A percentile compares a stretch with the other conserved stretches of the same genome.
Evolutionary conservation across 352 stramenopile species (phyloP).

Genomic region (Phytopythium litorale): DNA sequence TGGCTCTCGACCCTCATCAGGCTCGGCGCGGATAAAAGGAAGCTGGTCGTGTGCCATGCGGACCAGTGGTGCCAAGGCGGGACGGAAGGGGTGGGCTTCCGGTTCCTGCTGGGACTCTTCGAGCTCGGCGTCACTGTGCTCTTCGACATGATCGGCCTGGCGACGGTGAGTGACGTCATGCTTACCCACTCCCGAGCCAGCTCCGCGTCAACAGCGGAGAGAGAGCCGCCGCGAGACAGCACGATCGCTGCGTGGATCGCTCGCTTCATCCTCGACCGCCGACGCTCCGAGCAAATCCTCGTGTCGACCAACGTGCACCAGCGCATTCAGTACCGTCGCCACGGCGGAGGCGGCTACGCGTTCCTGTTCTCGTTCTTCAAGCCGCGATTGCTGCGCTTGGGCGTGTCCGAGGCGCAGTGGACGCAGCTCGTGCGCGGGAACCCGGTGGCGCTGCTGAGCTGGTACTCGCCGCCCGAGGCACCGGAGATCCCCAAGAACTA

Average conservation of each 20-base stretch:
- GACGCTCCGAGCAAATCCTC: slow-evolving; percentile 31
- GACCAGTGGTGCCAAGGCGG: slow-evolving; percentile 53
- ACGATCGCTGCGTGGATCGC: slow-evolving; percentile 35
- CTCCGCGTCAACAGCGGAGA: neutral
- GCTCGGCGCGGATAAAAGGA: slow-evolving; percentile 32
- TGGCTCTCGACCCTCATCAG: slow-evolving; percentile 37
- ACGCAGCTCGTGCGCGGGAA: slow-evolving; percentile 38
- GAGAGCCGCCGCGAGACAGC: slow-evolving; percentile 37
- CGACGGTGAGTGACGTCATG: slow-evolving; percentile 50
- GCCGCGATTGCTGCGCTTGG: slow-evolving; percentile 23
- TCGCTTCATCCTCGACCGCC: slow-evolving; percentile 21
- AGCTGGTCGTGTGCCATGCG: slow-evolving; percentile 64
- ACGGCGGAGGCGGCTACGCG: slow-evolving; percentile 65
- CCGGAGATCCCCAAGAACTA: slow-evolving; percentile 67
- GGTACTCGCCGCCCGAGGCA: slow-evolving; percentile 56
- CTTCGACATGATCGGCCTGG: slow-evolving; percentile 66
- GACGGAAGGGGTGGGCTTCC: slow-evolving; percentile 1
- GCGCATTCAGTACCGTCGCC: slow-evolving; percentile 62
- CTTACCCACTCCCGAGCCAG: slow-evolving; percentile 26
- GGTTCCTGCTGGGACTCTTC: slow-evolving; percentile 43
- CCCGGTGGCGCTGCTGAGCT: slow-evolving; percentile 43
- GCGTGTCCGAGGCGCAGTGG: slow-evolving; percentile 36
- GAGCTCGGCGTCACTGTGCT: slow-evolving; percentile 37
- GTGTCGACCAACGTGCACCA: slow-evolving; percentile 65
- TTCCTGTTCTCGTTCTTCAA: slow-evolving; percentile 57